Evolutionary conservation across 1,284 basidiomycete genomes (phyloP), one percentile per base, ranked within the genome.

Genomic region (Tilletia indica): DNA sequence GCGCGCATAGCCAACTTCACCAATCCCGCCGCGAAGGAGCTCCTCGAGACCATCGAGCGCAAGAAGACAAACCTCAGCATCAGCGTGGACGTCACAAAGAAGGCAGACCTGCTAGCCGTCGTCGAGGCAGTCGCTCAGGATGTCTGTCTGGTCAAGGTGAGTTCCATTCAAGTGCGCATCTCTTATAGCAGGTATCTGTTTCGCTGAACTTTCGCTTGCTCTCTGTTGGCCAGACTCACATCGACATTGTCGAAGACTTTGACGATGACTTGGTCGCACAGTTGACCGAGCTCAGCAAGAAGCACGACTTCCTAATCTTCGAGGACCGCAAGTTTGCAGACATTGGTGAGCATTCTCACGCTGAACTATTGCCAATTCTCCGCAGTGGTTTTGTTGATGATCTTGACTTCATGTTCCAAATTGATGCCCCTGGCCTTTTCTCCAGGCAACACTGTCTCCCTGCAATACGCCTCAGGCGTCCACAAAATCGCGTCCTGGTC

Each of bases 311-410:
- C 86, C 85, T 97, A 71, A 96, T 98, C 82, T 99, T 99, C 78
- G 96, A 99, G 86, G 97, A 99, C 86, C 88, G 97, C 78, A 99
- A 99, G 86, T 99, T 99, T 82, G 97, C 97, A 31, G 97, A 99
- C 86, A 99, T 99, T 74, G 96, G 95, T 94, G 25, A 71, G 83
- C 73, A 2, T 45, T 2, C 2, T 1, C 25, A 31, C 25, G 25
- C 25, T 31, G 25, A 31, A 31, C 2, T 31, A 31, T 31, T 31
- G 25, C 25, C 25, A 31, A 31, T 31, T 31, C 2, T 31, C 25
- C 25, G 25, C 25, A 31, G 25, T 31, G 2, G 25, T 31, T 31
- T 31, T 31, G 25, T 31, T 31, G 25, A 31, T 45, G 42, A 45
- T 45, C 42, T 45, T 45, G 42, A n/a, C 47, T 48, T 48, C 47